Conservation (phyloP, 306 rosid genomes). For the Lotus japonicus region DNA sequence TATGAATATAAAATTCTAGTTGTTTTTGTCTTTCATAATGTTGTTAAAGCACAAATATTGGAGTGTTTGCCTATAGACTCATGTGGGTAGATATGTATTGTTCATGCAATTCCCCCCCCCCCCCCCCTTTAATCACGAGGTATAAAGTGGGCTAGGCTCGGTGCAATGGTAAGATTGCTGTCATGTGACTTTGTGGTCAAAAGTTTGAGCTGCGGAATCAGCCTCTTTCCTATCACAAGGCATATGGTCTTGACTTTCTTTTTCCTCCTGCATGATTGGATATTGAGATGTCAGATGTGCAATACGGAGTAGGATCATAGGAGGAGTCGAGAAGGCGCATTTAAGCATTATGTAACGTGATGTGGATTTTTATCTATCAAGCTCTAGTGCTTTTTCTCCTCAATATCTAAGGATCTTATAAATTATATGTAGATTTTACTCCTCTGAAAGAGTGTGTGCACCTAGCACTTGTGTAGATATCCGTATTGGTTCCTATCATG, state of each 20-base stretch:
- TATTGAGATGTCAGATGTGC: constrained; percentile 1
- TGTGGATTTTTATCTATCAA: neutral
- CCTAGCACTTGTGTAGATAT: neutral
- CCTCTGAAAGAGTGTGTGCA: neutral
- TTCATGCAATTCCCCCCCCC: too few species aligned
- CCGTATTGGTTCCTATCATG: neutral
- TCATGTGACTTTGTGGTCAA: too few species aligned
- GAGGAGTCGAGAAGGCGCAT: neutral
- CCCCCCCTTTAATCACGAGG: too few species aligned
- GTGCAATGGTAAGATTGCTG: too few species aligned
- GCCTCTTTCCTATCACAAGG: too few species aligned
- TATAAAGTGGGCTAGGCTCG: too few species aligned
- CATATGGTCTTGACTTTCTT: neutral
- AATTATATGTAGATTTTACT: neutral
- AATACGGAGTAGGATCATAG: neutral
- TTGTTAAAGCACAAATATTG: neutral
- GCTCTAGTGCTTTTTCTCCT: neutral
- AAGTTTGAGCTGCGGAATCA: too few species aligned
- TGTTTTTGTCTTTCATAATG: neutral
- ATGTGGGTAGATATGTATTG: neutral
- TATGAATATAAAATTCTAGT: neutral
- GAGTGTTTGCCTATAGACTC: neutral
- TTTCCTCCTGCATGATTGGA: neutral
- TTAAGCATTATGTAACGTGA: neutral
- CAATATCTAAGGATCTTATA: neutral